Evolutionary conservation across 2,329 filamentous ascomycete species (phyloP), one percentile per base, ranked within the genome.

Genomic region (Pseudocercospora eumusae): DNA sequence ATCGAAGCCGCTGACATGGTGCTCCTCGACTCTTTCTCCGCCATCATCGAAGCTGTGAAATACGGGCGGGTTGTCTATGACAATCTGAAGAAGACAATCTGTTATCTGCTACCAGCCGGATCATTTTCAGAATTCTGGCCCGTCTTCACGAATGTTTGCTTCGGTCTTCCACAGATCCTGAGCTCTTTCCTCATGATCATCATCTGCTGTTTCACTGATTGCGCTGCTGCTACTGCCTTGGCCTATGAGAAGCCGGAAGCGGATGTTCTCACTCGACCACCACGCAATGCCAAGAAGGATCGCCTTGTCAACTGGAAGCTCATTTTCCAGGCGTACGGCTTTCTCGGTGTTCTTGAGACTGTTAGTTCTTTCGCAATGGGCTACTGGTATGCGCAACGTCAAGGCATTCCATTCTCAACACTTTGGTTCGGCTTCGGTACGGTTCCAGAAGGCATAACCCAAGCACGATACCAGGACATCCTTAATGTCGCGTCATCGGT

Each of bases 31-130:
- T 86, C 85, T 0, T 92, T 93, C 70, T 82, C 85, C 0, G 88
- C 87, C 1, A 84, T 93, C 31, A 85, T 92, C 4, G 84, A 89
- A 70, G 90, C 89, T 0, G 85, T 92, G 1, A 81, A 86, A 65
- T 91, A 88, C 62, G 89, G 89, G 0, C 83, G 89, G 13, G 84
- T 90, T 5, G 88, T 92, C n/a, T 92, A 90, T 75, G 88, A 92
- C 74, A 92, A 92, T 69, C 77, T 92, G 56, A 89, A 90, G 74
- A 92, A 93, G 80, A 88, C 85, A 0, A 85, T 91, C 64, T 84
- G 86, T n/a, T 92, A 92, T 70, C 79, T 92, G 2, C 80, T 92
- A 0, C 88, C 89, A 0, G 89, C 89, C 0, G 89, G 89, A 1
- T 85, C 81, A n/a, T 92, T 90, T 73, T 85, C 84, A 57, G 89